Evolutionary conservation across 2,329 filamentous ascomycete genomes (phyloP).

Genomic region (Hypoxylon sp.): DNA sequence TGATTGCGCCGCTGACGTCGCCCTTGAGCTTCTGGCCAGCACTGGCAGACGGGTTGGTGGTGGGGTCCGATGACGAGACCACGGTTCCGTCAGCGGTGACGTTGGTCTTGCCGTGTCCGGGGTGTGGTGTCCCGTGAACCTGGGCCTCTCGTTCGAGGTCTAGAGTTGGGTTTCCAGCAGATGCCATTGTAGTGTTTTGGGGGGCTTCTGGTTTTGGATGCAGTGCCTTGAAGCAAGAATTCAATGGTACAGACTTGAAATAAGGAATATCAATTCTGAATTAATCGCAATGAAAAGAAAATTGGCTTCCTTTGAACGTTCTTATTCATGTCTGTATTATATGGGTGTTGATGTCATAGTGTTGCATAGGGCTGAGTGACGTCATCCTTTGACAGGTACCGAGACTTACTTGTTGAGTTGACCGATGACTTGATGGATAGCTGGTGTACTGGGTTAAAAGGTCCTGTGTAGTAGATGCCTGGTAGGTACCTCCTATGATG

Average conservation of each 20-base stretch:
- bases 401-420: no score
- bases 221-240: background rate
- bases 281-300: background rate
- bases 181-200: constrained; percentile 26
- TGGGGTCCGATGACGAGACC: constrained; percentile 44
- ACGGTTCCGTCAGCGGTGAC: constrained; percentile 37
- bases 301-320: background rate
- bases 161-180: constrained; percentile 36
- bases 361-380: constrained; percentile 15
- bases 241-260: background rate
- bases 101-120: constrained; percentile 32
- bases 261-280: background rate
- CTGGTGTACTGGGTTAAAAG: no score
- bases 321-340: background rate
- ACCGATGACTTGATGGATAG: no score
- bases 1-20: constrained; percentile 45
- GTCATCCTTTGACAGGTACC: background rate
- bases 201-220: background rate
- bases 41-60: constrained; percentile 42
- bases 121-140: constrained; percentile 3
- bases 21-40: constrained; percentile 49
- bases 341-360: constrained; percentile 21
- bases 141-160: constrained; percentile 30
- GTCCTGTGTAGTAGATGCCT: no score
- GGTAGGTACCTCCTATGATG: no score